Percentiles rank a stretch among this genome's conserved stretches.
phyloP scores from a whole-genome alignment of 305 asterid species.

The Solanum hybrid region DNA sequence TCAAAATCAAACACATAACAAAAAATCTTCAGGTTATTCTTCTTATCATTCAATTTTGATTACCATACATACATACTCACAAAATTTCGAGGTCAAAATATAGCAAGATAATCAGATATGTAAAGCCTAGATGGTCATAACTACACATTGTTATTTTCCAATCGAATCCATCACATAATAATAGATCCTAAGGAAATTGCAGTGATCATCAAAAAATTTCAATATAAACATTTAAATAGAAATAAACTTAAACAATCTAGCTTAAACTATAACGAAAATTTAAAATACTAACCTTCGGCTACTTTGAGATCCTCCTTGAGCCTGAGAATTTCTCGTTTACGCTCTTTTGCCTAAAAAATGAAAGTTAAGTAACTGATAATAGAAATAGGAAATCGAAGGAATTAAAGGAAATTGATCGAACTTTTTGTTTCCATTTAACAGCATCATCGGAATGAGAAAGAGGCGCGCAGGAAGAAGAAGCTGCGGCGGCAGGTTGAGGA shows the following conservation, averaged over 20 bases:
- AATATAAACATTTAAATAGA: background rate
- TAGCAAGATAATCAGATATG: background rate
- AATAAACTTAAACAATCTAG: background rate
- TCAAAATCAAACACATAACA: background rate
- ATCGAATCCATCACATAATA: background rate
- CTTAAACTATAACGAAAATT: background rate
- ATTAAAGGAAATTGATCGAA: background rate
- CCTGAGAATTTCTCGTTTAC: conserved; percentile 63
- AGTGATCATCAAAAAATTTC: background rate
- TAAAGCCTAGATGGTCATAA: background rate
- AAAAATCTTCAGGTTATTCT: background rate
- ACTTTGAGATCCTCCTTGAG: conserved; percentile 69
- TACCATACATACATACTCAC: background rate
- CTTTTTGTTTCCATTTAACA: conserved; percentile 72
- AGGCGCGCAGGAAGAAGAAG: conserved; percentile 7
- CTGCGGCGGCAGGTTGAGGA: background rate
- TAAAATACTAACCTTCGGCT: conserved; percentile 56
- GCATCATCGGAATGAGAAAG: conserved; percentile 30
- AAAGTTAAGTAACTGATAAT: background rate
- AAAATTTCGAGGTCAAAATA: background rate
- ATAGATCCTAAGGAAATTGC: background rate
- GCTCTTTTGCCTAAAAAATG: conserved; percentile 56
- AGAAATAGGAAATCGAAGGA: background rate
- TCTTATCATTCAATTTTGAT: background rate
- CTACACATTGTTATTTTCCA: background rate